phyloP scores from a whole-genome alignment of 106 monocot genomes.

The Amphibolis antarctica region DNA sequence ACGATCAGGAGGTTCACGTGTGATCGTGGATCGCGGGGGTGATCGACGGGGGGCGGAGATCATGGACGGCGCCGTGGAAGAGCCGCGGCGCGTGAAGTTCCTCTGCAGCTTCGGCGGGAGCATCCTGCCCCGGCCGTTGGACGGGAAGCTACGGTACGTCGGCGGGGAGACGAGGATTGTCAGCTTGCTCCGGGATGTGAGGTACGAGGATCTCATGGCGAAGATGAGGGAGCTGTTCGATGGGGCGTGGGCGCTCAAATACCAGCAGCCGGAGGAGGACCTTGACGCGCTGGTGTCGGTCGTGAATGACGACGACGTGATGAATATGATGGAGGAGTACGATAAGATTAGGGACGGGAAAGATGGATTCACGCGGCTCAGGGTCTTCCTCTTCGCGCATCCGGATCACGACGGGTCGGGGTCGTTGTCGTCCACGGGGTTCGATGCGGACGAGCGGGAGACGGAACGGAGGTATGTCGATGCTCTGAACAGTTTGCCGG shows the following conservation, averaged over 20 bases:
- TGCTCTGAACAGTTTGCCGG: conserved; percentile 53
- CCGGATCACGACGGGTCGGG: conserved; percentile 23
- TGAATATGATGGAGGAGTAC: conserved; percentile 98
- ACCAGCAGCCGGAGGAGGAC: conserved; percentile 98
- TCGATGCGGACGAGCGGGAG: conserved; percentile 52
- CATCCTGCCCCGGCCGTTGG: conserved; percentile 85
- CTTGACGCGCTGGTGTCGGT: conserved; percentile 86
- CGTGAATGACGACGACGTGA: conserved; percentile 87
- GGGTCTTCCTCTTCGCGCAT: conserved; percentile 83
- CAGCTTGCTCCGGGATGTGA: conserved; percentile 43
- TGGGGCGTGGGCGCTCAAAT: conserved; percentile 46
- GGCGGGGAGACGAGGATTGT: conserved; percentile 95
- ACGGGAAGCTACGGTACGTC: conserved; percentile 88
- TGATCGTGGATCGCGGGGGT: background rate
- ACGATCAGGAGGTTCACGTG: too few species aligned
- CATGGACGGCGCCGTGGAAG: conserved; percentile 16
- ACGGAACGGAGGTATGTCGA: conserved; percentile 85
- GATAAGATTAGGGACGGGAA: conserved; percentile 49
- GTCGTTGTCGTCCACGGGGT: background rate
- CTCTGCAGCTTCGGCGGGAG: conserved; percentile 93
- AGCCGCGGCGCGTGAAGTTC: conserved; percentile 55
- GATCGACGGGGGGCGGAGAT: background rate
- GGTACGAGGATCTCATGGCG: conserved; percentile 37
- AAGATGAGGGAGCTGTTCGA: conserved; percentile 77
- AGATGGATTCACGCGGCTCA: conserved; percentile 42